Evolutionary conservation across 108 stramenopile genomes (phyloP).

Genomic region (Stephanodiscus triporus): DNA sequence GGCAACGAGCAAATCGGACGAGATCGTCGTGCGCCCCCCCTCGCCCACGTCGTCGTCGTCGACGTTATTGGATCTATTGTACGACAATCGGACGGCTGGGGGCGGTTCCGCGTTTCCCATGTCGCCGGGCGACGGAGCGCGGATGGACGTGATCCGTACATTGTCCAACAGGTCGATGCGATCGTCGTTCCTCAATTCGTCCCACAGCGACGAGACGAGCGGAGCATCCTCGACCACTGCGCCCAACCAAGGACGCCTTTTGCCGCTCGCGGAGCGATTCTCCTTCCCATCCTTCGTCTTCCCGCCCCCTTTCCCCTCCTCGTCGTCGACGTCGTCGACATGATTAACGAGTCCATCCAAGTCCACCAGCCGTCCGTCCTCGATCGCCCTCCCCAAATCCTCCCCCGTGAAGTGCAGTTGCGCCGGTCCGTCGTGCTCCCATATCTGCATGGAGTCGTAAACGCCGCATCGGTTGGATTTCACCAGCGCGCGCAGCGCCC

Average conservation of each 20-base stretch:
- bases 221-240: constrained; percentile 75
- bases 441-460: constrained; percentile 88
- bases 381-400: constrained; percentile 55
- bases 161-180: constrained; percentile 49
- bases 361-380: constrained; percentile 41
- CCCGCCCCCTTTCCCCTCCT: constrained; percentile 3
- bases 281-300: background rate
- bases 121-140: constrained; percentile 26
- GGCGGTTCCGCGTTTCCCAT: constrained; percentile 39
- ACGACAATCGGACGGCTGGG: constrained; percentile 27
- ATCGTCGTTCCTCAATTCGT: constrained; percentile 53
- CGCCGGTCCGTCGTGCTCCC: constrained; percentile 82
- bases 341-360: constrained; percentile 17
- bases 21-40: constrained; percentile 15
- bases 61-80: background rate
- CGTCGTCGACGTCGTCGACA: background rate
- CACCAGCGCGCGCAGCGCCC: constrained; percentile 32
- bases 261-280: background rate
- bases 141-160: constrained; percentile 35
- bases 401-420: constrained; percentile 65
- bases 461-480: constrained; percentile 48
- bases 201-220: constrained; percentile 64
- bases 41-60: too few species aligned
- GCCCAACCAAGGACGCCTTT: constrained; percentile 56
- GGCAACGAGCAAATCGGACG: constrained; percentile 67